These are phyloP conservation scores for Monilinia fructicola DNA, from an alignment of 2,329 filamentous ascomycete species.

Conservation along the genomic window DNA sequence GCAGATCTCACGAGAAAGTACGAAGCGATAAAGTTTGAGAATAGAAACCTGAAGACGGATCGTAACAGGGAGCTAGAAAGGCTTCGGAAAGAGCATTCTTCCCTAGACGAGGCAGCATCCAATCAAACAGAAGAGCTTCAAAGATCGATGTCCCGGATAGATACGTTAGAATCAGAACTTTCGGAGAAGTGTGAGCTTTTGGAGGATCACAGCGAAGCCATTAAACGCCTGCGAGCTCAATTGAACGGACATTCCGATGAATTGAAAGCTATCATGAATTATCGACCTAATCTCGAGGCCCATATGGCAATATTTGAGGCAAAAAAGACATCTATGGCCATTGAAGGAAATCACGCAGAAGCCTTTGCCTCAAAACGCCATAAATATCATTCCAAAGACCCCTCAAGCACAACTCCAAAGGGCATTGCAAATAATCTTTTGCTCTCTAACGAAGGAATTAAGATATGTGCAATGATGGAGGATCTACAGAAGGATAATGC, in stretches of 20 bases:
- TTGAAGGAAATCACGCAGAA: background rate
- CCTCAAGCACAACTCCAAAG: background rate
- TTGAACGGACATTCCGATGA: background rate
- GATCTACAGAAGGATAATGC: background rate
- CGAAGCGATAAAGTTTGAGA: slow-evolving; percentile 15
- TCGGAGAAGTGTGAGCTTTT: background rate
- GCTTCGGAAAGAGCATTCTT: background rate
- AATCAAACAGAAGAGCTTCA: background rate
- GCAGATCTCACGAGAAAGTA: background rate
- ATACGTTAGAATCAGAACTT: background rate
- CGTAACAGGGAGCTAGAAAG: slow-evolving; percentile 9
- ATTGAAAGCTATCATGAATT: background rate
- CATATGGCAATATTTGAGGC: background rate
- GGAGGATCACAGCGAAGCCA: background rate
- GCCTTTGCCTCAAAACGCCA: background rate
- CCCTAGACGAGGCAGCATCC: background rate
- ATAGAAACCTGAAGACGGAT: slow-evolving; percentile 3
- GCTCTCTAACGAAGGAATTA: background rate
- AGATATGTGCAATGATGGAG: background rate
- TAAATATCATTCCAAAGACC: background rate
- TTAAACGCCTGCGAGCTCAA: background rate
- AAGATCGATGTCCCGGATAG: background rate
- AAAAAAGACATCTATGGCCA: background rate
- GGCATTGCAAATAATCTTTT: background rate
- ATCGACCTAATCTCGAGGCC: background rate